Evolutionary conservation across 768 basidiomycete genomes (phyloP), one percentile per base, ranked within the genome.

Genomic region (Gloeophyllum trabeum): DNA sequence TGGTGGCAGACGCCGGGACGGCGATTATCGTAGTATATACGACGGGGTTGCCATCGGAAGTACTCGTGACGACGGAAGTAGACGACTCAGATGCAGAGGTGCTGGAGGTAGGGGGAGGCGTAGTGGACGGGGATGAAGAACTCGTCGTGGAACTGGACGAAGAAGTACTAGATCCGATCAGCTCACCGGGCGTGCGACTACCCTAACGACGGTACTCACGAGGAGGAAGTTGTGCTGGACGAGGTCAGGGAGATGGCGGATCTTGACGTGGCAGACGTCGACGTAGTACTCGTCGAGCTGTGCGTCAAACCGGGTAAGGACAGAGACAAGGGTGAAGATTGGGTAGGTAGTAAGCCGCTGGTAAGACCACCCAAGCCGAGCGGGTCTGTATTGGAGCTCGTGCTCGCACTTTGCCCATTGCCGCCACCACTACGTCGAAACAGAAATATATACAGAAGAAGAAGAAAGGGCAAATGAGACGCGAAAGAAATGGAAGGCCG

Each of bases 11-110:
- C 3, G 63, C 35, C 38, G 54, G 41, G 4, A 55, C 44, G 10
- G 59, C 57, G 24, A 59, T 48, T 7, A 39, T 35, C 4, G 52
- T 42, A n/a, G 51, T 43, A 7, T 55, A 38, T 3, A 61, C 56
- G 47, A 51, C 41, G 43, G 38, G n/a, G 41, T 5, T 2, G 45
- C 26, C 5, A 54, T 50, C 22, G 41, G 42, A 35, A 42, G 19
- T 21, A 34, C 25, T 36, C 28, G 35, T 16, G 49, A 38, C 10
- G 38, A 35, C 13, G 32, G 37, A 18, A 12, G 46, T 30, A 7
- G 44, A 36, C 16, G 18, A 21, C 25, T 20, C 7, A 24, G 47
- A 42, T n/a, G 28, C 16, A 5, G 28, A 19, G 24, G 40, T 23
- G 20, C 19, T 20, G 5, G 46, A 21, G 14, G 36, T 22, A 16